These are phyloP conservation scores for Daucus carota DNA, from an alignment of 129 eudicot genomes.

Conservation along the genomic window DNA sequence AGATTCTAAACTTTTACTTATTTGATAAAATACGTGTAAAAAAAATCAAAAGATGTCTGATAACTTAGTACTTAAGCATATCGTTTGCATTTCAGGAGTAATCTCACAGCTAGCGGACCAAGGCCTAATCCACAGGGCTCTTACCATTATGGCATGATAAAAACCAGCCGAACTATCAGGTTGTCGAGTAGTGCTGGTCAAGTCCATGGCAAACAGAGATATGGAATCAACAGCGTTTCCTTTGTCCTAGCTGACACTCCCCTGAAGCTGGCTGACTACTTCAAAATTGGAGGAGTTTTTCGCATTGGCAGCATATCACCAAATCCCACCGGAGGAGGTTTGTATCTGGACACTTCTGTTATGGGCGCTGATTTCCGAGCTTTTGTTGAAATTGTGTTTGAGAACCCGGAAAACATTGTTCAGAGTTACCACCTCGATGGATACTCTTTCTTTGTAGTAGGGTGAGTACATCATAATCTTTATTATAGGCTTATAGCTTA, in stretches of 20 bases:
- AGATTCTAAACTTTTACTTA: too few relatives aligned
- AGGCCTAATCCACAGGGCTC: slow-evolving; percentile 99
- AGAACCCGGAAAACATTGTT: slow-evolving; percentile 53
- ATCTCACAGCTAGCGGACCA: slow-evolving; percentile 97
- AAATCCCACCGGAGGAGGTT: slow-evolving; percentile 40
- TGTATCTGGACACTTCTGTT: slow-evolving; percentile 67
- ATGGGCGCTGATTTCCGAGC: slow-evolving; percentile 70
- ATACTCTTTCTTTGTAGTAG: slow-evolving; percentile 81
- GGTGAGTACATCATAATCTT: slow-evolving; percentile 29
- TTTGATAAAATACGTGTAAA: too few relatives aligned
- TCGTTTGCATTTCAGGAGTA: slow-evolving; percentile 37
- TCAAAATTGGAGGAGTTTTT: slow-evolving; percentile 70
- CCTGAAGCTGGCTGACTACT: slow-evolving; percentile 76
- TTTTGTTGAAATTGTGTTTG: slow-evolving; percentile 71
- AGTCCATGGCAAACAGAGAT: slow-evolving; percentile 70
- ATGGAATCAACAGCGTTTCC: slow-evolving; percentile 76
- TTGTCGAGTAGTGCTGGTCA: slow-evolving; percentile 62
- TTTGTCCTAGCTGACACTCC: slow-evolving; percentile 74
- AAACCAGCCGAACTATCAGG: slow-evolving; percentile 63
- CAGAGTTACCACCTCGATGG: slow-evolving; percentile 88
- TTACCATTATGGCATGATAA: slow-evolving; percentile 86
- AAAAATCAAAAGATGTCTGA: too few relatives aligned
- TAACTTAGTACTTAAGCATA: neutral
- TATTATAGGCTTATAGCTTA: too few relatives aligned
- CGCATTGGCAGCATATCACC: slow-evolving; percentile 65